Evolutionary conservation across 2,329 filamentous ascomycete species (phyloP).

Genomic region (Cercospora zeina): DNA sequence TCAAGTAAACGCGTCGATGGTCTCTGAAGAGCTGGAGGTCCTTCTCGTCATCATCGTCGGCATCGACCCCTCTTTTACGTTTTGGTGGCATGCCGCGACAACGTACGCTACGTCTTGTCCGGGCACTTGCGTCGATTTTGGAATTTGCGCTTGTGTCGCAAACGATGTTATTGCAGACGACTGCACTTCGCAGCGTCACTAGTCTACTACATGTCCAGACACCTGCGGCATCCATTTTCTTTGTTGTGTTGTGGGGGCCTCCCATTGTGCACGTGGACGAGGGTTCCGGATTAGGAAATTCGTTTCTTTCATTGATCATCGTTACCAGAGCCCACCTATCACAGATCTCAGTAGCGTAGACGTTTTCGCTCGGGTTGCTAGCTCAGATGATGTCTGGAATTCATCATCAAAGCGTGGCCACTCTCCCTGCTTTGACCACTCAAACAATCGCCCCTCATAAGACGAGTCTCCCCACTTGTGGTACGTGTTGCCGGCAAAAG

Average conservation of each 20-base stretch:
- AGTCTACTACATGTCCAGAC: not conserved
- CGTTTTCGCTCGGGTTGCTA: not conserved
- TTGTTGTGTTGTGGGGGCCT: not conserved
- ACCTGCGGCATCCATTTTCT: not conserved
- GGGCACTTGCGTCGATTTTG: not conserved
- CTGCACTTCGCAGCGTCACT: not conserved
- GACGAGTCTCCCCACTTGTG: not conserved
- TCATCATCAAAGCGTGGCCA: not conserved
- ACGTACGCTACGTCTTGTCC: not conserved
- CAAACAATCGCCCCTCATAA: not conserved
- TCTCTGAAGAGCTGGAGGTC: conserved; percentile 7
- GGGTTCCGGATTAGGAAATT: not conserved
- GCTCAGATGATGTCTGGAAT: not conserved
- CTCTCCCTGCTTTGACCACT: too few species aligned
- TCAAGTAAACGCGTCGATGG: not conserved
- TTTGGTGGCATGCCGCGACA: not conserved
- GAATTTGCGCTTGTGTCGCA: not conserved
- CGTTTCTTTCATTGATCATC: conserved; percentile 1
- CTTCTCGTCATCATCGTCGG: not conserved
- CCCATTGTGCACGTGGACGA: not conserved
- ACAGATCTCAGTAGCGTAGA: not conserved
- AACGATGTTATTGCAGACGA: not conserved
- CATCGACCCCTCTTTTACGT: not conserved
- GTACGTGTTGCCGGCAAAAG: not conserved
- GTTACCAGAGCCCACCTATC: not conserved